Conservation (phyloP, 805 yeast species). For the Saccharomycopsis capsularis region DNA sequence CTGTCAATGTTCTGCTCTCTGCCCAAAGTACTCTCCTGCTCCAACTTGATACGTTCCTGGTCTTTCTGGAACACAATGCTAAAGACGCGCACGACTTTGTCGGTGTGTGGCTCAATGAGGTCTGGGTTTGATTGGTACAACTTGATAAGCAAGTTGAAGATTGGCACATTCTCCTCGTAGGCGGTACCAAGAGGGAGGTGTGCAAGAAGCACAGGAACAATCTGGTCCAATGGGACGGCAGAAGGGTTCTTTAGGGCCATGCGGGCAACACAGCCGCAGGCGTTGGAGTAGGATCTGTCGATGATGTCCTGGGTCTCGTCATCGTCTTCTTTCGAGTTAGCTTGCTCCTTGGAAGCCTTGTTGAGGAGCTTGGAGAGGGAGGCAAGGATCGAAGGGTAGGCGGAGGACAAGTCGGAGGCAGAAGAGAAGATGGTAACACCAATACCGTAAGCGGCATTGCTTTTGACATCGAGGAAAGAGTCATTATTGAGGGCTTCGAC, state of each 20-base stretch:
- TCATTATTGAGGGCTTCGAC: constrained; percentile 63
- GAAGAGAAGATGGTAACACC: constrained; percentile 61
- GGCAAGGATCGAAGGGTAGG: constrained; percentile 62
- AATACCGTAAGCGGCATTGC: constrained; percentile 93
- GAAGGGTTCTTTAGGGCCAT: constrained; percentile 67
- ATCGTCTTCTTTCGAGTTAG: constrained; percentile 46
- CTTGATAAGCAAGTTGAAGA: constrained; percentile 67
- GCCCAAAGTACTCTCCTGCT: constrained; percentile 71
- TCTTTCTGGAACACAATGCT: constrained; percentile 69
- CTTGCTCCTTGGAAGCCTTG: constrained; percentile 70
- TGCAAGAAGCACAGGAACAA: constrained; percentile 63
- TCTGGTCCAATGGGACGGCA: constrained; percentile 69
- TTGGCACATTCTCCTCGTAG: constrained; percentile 87
- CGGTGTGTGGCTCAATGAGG: constrained; percentile 47
- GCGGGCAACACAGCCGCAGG: constrained; percentile 95
- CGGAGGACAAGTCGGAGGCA: constrained; percentile 46
- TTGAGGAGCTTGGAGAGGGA: constrained; percentile 64
- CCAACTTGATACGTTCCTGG: constrained; percentile 61
- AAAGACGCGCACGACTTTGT: constrained; percentile 59
- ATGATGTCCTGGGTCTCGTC: constrained; percentile 75
- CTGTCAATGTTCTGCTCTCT: constrained; percentile 78
- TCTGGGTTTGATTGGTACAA: constrained; percentile 61
- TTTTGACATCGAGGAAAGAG: constrained; percentile 79
- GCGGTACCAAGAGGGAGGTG: constrained; percentile 86
- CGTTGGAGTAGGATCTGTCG: constrained; percentile 84